Base-by-base conservation (phyloP, 1,284 basidiomycete species). In the Anthracocystis setariae region DNA sequence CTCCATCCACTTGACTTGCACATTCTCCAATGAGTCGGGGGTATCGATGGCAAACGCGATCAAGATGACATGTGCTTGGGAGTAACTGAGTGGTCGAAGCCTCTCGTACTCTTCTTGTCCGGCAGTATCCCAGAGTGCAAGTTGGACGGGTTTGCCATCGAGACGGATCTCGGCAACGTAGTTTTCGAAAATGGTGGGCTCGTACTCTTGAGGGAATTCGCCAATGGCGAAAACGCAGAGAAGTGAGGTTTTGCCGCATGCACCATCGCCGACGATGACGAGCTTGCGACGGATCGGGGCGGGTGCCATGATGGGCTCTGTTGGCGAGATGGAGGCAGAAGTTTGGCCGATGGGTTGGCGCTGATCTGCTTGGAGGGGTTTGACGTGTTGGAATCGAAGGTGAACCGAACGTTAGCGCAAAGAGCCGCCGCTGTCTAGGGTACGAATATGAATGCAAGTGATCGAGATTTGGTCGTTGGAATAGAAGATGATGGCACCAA, bases 111-210 rank as follows among this genome's bases (percentile, higher is more conserved):
- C 92, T 86, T 94, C 93, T 85, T 94, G 92, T 38, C 92, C 92
- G 77, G 94, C 94, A 59, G 94, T 97, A 87, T 97, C 94, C 94
- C 94, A 97, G 35, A 97, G 85, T 39, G 94, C 94, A 56, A 97
- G 85, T 83, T 97, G 94, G 21, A 98, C 92, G 40, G 94, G 92
- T 84, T 98, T 98, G 73, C 94, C 94, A 84, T 98, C 95, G 55
- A 98, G 86, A 77, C 93, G 88, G 80, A 98, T 96, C 86, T 98
- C 95, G 45, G 95, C 94, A 64, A 98, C 94, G 84, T 97, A 98
- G 84, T 98, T 98, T 85, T 96, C 94, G 80, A 96, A 96, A 55
- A 96, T 93, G 64, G 79, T 71, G 15, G 68, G 68, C 17, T 71
- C 94, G 83, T 97, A 96, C 89, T 93, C 91, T 84, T 93, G 93